These are phyloP conservation scores for Cucurbita pepo DNA, from an alignment of 306 rosid species.

Conservation along the genomic window DNA sequence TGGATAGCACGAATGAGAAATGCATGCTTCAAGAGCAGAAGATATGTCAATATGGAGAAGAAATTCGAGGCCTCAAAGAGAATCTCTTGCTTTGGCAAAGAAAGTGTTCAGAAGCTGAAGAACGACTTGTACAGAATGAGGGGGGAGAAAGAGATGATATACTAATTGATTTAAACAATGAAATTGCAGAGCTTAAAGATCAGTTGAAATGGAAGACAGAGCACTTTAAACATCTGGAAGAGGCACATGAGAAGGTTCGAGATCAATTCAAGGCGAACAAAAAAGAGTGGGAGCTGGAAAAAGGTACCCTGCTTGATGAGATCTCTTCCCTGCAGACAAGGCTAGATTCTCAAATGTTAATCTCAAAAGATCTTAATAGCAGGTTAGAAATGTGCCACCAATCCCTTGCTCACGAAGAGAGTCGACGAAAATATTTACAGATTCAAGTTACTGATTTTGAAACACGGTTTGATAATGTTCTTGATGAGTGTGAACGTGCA, in stretches of 20 bases:
- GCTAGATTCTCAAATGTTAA: conserved; percentile 45
- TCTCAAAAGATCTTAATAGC: conserved; percentile 40
- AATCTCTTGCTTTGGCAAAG: conserved; percentile 29
- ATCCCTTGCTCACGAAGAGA: conserved; percentile 63
- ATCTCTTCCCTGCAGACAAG: conserved; percentile 41
- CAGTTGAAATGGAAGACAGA: conserved; percentile 75
- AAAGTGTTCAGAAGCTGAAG: conserved; percentile 29
- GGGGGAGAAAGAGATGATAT: conserved; percentile 33
- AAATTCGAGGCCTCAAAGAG: conserved; percentile 39
- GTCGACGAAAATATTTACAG: conserved; percentile 45
- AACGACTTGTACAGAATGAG: conserved; percentile 24
- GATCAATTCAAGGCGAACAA: conserved; percentile 29
- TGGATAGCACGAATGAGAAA: conserved; percentile 49
- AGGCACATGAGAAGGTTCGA: conserved; percentile 39
- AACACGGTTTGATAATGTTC: conserved; percentile 15
- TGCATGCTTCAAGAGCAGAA: conserved; percentile 32
- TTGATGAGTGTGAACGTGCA: conserved; percentile 25
- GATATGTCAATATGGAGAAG: conserved; percentile 23
- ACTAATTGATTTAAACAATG: conserved; percentile 32
- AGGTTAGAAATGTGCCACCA: conserved; percentile 40
- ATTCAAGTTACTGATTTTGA: conserved; percentile 46
- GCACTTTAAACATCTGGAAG: conserved; percentile 60
- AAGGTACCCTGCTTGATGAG: conserved; percentile 42
- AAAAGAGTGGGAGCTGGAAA: conserved; percentile 57
- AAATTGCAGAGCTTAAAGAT: conserved; percentile 38